A percentile compares a stretch with the other conserved stretches of the same genome.
Evolutionary conservation across 164 flowering plant genomes (phyloP).

Genomic region (Nelumbo lutea): DNA sequence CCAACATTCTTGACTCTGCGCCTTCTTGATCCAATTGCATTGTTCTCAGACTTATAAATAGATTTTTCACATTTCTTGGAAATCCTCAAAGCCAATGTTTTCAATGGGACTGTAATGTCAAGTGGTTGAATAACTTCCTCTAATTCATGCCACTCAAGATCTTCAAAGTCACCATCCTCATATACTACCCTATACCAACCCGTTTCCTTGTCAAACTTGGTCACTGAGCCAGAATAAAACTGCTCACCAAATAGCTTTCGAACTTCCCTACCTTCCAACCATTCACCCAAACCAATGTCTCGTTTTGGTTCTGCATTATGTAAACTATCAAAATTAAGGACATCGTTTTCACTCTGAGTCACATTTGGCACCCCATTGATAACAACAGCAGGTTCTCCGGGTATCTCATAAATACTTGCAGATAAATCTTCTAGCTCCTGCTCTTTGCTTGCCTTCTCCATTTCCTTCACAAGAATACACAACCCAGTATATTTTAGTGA

Average conservation of each 20-base stretch:
- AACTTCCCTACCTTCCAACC: slow-evolving; percentile 81
- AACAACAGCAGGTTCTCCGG: slow-evolving; percentile 76
- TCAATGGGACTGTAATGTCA: slow-evolving; percentile 60
- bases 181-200: slow-evolving; percentile 87
- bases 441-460: slow-evolving; percentile 29
- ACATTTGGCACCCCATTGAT: slow-evolving; percentile 64
- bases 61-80: slow-evolving; percentile 38
- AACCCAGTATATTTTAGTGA: too few species aligned
- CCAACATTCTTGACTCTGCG: neutral
- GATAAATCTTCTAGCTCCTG: slow-evolving; percentile 19
- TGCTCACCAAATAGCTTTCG: slow-evolving; percentile 50
- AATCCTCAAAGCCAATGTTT: slow-evolving; percentile 46
- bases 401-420: slow-evolving; percentile 39
- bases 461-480: slow-evolving; percentile 1
- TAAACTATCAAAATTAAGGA: slow-evolving; percentile 9
- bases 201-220: slow-evolving; percentile 53
- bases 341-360: slow-evolving; percentile 9
- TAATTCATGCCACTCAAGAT: slow-evolving; percentile 79
- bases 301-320: slow-evolving; percentile 17
- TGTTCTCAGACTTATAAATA: slow-evolving; percentile 14
- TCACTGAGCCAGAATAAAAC: slow-evolving; percentile 52
- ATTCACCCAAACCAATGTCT: slow-evolving; percentile 45
- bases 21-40: slow-evolving; percentile 3
- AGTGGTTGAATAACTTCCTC: slow-evolving; percentile 57
- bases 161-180: slow-evolving; percentile 89